Conservation (phyloP, 2,329 filamentous ascomycete genomes). For the Alternaria novae-zelandiae region DNA sequence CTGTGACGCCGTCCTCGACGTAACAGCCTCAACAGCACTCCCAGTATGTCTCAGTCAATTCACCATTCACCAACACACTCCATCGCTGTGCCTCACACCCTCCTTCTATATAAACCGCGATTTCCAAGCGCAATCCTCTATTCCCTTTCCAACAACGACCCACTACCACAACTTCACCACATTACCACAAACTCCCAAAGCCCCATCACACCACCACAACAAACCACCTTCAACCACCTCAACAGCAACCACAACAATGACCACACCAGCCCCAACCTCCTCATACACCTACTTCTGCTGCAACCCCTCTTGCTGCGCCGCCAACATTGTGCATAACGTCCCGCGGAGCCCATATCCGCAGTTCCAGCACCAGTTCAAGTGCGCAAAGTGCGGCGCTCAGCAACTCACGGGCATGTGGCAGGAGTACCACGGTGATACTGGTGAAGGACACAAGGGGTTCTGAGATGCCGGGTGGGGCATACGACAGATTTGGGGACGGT, state of each 20-base stretch:
- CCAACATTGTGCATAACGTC: neutral
- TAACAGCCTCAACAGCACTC: neutral
- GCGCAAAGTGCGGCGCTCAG: slow-evolving; percentile 3
- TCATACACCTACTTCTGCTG: slow-evolving; percentile 3
- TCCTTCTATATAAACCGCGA: neutral
- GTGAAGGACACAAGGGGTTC: neutral
- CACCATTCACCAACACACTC: neutral
- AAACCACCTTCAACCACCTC: neutral
- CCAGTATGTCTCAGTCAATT: neutral
- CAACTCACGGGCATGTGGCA: slow-evolving; percentile 7
- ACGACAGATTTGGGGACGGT: neutral
- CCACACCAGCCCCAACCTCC: neutral
- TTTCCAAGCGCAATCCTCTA: neutral
- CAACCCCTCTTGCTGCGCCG: neutral
- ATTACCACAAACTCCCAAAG: neutral
- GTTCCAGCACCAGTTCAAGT: slow-evolving; percentile 5
- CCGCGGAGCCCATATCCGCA: slow-evolving; percentile 7
- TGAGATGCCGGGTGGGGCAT: neutral
- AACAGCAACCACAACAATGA: neutral
- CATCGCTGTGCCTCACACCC: neutral
- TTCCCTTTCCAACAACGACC: neutral
- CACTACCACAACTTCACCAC: neutral
- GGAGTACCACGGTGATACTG: slow-evolving; percentile 1
- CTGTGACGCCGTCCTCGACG: neutral
- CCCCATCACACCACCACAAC: neutral